Evolutionary conservation across 2,329 filamentous ascomycete species (phyloP).

Genomic region (Talaromyces sp.): DNA sequence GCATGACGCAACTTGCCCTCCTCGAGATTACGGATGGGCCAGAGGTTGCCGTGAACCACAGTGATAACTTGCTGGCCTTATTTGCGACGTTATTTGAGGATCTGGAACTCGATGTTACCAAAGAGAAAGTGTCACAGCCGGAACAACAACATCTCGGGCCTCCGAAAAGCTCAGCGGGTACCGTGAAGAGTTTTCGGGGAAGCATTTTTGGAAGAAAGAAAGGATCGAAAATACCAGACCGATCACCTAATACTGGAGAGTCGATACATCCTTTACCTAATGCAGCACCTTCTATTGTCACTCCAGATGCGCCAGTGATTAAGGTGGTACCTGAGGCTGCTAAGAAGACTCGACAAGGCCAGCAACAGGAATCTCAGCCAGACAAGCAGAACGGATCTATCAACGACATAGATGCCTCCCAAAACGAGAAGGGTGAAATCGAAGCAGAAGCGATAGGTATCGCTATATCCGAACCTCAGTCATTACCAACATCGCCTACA

Average conservation of each 20-base stretch:
- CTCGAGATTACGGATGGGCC: conserved; percentile 79
- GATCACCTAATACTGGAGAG: conserved; percentile 31
- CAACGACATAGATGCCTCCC: background rate
- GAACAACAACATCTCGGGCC: conserved; percentile 46
- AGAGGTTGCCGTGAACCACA: conserved; percentile 79
- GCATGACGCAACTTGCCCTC: conserved; percentile 87
- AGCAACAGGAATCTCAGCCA: conserved; percentile 19
- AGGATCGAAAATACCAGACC: conserved; percentile 42
- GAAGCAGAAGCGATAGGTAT: conserved; percentile 22
- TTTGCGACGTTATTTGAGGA: conserved; percentile 77
- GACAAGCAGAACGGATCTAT: conserved; percentile 17
- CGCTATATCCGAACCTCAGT: conserved; percentile 23
- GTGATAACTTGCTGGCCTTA: conserved; percentile 74
- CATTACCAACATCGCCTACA: conserved; percentile 18
- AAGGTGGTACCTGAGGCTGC: conserved; percentile 61
- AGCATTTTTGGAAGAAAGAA: conserved; percentile 70
- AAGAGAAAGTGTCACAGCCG: conserved; percentile 33
- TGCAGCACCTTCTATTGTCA: conserved; percentile 19
- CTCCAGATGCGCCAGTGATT: conserved; percentile 59
- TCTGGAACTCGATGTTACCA: conserved; percentile 38
- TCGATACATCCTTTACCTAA: conserved; percentile 27
- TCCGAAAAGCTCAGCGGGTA: conserved; percentile 66
- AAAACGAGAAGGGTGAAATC: conserved; percentile 6
- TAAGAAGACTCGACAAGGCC: conserved; percentile 23
- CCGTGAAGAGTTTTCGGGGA: conserved; percentile 62